These are phyloP conservation scores for Selaginella moellendorffii DNA, from an alignment of 75 land plant genomes.

Conservation along the genomic window DNA sequence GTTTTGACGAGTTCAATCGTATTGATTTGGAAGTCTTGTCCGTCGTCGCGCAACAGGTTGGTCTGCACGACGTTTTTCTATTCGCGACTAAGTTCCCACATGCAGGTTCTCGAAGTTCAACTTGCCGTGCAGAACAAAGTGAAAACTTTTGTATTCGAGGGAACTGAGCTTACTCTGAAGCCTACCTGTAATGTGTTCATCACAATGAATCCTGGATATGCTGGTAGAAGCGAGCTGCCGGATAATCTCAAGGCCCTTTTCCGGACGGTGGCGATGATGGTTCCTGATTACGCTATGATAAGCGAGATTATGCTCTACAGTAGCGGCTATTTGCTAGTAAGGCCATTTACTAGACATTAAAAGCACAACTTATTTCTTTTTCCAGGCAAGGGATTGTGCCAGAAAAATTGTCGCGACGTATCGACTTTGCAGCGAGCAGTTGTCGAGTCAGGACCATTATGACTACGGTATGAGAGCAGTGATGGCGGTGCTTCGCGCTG, in stretches of 20 bases:
- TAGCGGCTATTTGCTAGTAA: constrained; percentile 28
- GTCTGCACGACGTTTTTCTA: not conserved
- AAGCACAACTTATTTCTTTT: not conserved
- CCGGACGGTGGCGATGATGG: constrained; percentile 35
- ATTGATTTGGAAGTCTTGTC: constrained; percentile 34
- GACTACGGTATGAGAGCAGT: constrained; percentile 40
- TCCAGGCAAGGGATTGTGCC: constrained; percentile 34
- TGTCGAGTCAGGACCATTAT: constrained; percentile 35
- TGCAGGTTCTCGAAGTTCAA: constrained; percentile 29
- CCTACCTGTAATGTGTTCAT: constrained; percentile 32
- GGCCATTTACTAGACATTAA: too few species aligned
- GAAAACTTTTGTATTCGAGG: constrained; percentile 31
- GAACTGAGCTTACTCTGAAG: constrained; percentile 24
- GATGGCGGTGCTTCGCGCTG: constrained; percentile 34
- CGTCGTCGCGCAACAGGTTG: constrained; percentile 29
- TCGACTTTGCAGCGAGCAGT: constrained; percentile 32
- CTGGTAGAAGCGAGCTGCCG: constrained; percentile 27
- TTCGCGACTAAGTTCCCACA: not conserved
- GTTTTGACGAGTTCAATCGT: constrained; percentile 33
- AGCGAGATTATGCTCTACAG: constrained; percentile 33
- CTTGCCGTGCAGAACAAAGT: constrained; percentile 28
- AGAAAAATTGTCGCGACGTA: constrained; percentile 33
- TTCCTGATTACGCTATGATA: constrained; percentile 36
- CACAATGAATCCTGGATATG: constrained; percentile 36
- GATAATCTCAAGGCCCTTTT: constrained; percentile 31